Evolutionary conservation across 345 rosid genomes (phyloP).

Genomic region (Citrus sp.): DNA sequence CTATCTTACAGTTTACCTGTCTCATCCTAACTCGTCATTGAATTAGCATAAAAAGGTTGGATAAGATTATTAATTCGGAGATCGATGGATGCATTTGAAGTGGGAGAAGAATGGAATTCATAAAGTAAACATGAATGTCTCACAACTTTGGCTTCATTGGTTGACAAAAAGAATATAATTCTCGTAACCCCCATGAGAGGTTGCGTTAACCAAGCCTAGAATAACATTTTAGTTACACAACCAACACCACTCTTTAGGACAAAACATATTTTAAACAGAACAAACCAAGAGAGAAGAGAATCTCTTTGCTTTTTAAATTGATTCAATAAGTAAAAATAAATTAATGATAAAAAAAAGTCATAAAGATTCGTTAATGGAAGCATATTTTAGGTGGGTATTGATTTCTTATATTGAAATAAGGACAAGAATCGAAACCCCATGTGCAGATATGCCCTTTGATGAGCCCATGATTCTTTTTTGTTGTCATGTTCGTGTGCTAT

Average conservation of each 20-base stretch:
- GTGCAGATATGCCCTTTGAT: conserved; percentile 22
- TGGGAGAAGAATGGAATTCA: conserved; percentile 1
- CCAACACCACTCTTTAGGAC: conserved; percentile 21
- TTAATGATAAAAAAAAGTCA: conserved; percentile 10
- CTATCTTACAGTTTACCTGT: not conserved
- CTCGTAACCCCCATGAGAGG: conserved; percentile 28
- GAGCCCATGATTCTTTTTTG: conserved; percentile 8
- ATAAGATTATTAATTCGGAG: not conserved
- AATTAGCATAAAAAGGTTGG: no score
- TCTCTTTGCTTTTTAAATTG: conserved; percentile 6
- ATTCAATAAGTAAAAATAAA: not conserved
- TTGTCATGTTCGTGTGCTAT: conserved; percentile 4
- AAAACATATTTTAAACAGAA: not conserved
- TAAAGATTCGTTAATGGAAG: conserved; percentile 12
- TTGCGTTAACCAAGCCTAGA: conserved; percentile 16
- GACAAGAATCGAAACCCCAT: conserved; percentile 23
- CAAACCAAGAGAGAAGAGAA: not conserved
- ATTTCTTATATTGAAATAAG: conserved; percentile 5
- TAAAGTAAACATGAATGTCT: conserved; percentile 3
- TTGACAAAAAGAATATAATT: conserved; percentile 36
- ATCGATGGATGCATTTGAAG: not conserved
- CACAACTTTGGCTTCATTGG: conserved; percentile 23
- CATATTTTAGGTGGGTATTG: conserved; percentile 23
- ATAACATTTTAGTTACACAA: conserved; percentile 12
- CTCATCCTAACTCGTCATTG: no score